A percentile compares a stretch with the other conserved stretches of the same genome.
Evolutionary conservation across 2,329 filamentous ascomycete species (phyloP).

Genomic region (Penicillium sumatraense): DNA sequence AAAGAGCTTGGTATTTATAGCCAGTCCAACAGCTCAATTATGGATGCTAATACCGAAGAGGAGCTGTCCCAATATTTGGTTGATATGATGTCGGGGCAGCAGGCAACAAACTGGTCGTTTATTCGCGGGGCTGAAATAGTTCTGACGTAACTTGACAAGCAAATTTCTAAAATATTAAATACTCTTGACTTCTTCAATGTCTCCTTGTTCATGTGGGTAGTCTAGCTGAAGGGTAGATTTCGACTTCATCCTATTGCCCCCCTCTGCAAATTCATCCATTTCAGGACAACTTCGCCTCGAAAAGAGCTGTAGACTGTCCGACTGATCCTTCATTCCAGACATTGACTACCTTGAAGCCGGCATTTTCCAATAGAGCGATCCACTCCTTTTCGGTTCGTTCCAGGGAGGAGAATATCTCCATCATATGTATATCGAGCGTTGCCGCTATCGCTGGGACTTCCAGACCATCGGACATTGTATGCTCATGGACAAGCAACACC

Average conservation of each 20-base stretch:
- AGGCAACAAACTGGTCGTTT: neutral
- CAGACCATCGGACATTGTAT: constrained; percentile 9
- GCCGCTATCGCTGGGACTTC: neutral
- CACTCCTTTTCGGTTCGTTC: constrained; percentile 18
- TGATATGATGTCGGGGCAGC: neutral
- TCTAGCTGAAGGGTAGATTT: neutral
- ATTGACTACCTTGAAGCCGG: constrained; percentile 9
- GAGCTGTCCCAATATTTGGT: neutral
- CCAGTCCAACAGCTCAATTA: neutral
- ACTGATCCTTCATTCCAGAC: constrained; percentile 9
- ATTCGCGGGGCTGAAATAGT: neutral
- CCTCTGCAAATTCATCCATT: neutral
- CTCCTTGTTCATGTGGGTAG: neutral
- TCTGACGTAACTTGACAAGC: neutral
- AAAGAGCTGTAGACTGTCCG: constrained; percentile 6
- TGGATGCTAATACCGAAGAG: neutral
- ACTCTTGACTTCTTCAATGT: neutral
- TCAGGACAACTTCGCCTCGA: neutral
- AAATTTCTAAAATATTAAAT: neutral
- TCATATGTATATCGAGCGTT: constrained; percentile 20
- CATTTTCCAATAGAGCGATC: constrained; percentile 7
- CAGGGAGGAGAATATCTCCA: constrained; percentile 16
- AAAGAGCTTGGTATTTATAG: neutral
- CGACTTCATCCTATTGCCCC: neutral
- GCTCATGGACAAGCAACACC: constrained; percentile 21